Base-by-base conservation (phyloP, 805 yeast genomes). In the Schwanniomyces sp. region DNA sequence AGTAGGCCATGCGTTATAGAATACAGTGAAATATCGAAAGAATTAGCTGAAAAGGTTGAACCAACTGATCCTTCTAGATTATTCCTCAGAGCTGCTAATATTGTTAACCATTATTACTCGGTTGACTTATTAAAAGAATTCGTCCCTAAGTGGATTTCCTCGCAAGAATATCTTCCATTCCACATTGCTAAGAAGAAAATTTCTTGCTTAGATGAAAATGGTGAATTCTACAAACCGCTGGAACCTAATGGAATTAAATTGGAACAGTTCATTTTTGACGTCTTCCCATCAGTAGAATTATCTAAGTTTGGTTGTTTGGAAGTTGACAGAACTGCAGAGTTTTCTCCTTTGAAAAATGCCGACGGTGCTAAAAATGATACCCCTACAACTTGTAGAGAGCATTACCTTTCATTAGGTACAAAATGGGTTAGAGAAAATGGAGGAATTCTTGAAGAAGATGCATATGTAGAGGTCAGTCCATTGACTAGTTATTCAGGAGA, bases 241-340 rank as follows among this genome's bases (percentile, higher is more conserved):
- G 79, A 74, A 48, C 88, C 92, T 41, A 94, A 94, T 65, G 99
- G 98, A 38, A 84, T 92, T 62, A 94, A 94, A 66, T 76, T 94
- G 61, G 99, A 94, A 67, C 98, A 92, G 66, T 94, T 94, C 59
- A 96, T 94, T 48, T 94, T 94, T 71, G 99, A 94, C 63, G 96
- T 94, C 21, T 94, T 94, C 70, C 91, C 91, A 43, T 79, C 84
- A 27, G 85, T 94, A 30, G 78, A 80, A 10, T 62, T 91, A 52
- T 62, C 65, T 12, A 81, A 80, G 58, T 94, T 94, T 65, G 99
- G 96, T 0, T 88, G 95, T 63, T 76, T 94, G 48, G 99, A 94
- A 70, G 99, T 94, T 18, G 86, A 81, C 34, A 82, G 99, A 65
- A 52, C 71, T 3, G 84, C 82, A 49, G 99, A 94, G 67, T 94